Evolutionary conservation across 768 basidiomycete genomes (phyloP), one percentile per base, ranked within the genome.

Genomic region (Auricularia heimuer): DNA sequence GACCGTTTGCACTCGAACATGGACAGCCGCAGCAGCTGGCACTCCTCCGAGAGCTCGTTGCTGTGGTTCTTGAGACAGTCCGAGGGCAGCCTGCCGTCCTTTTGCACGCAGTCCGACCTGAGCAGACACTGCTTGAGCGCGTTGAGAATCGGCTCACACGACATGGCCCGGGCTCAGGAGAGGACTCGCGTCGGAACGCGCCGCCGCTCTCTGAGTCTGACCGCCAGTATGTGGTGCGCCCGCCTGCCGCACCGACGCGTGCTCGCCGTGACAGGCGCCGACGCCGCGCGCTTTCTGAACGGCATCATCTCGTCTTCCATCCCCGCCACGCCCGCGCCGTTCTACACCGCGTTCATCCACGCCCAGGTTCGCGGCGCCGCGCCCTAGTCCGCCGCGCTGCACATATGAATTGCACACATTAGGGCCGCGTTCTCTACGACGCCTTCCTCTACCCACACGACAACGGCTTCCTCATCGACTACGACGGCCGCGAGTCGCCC

Each of bases 381-480:
- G 63, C 68, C 14, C 62, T 62, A 64, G 45, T 36, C 65, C 42
- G 63, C 65, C 62, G 36, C 24, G 65, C 62, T 11, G 7, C 12
- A 14, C 39, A 42, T 42, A 42, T 42, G 39, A 3, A 61, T 45
- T 45, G 16, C 33, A 12, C 4, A 51, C 36, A 54, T 36, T 64
- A 95, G 94, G 96, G 96, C 47, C 83, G 94, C 72, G 85, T 98
- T 36, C 78, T 97, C 58, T 88, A 94, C 72, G 95, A 98, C 74
- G 76, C 89, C 62, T 94, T 98, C 75, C 79, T 97, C 67, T 91
- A 92, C 73, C 85, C 88, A 14, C 77, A 80, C 45, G 74, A 79
- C 24, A 75, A 74, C 16, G 83, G 82, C 18, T 92, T 87, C 72
- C 75, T 92, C 58, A 73, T 92, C 65, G 91, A 92, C 72, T 85